Conservation (phyloP, 2,329 filamentous ascomycete species). For the Pseudocercospora fuligena region DNA sequence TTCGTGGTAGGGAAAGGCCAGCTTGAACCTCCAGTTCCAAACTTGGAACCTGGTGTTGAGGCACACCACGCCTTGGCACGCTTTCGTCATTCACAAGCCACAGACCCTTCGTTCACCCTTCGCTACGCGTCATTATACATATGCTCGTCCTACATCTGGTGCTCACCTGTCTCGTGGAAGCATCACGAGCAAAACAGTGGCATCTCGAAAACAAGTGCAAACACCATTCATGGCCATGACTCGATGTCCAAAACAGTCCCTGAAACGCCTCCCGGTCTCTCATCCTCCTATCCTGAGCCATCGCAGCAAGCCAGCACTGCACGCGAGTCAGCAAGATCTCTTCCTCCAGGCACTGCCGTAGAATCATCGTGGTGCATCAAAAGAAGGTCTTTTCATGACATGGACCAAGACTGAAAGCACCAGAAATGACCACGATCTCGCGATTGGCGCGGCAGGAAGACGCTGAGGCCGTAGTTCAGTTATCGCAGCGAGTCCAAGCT, state of each 20-base stretch:
- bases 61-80: neutral
- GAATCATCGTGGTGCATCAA: neutral
- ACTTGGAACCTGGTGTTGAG: neutral
- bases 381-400: neutral
- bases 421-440: neutral
- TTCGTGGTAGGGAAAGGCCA: too few species aligned
- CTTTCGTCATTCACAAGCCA: slow-evolving; percentile 14
- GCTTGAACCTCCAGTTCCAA: neutral
- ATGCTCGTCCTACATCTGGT: neutral
- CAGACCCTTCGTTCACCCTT: neutral
- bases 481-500: slow-evolving; percentile 17
- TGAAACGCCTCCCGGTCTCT: neutral
- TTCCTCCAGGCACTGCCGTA: neutral
- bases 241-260: neutral
- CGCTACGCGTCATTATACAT: neutral
- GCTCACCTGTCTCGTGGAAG: neutral
- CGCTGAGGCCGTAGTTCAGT: slow-evolving; percentile 6
- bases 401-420: neutral
- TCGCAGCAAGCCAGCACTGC: neutral
- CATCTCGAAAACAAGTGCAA: neutral
- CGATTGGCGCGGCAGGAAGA: neutral
- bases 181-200: neutral
- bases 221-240: neutral
- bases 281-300: neutral
- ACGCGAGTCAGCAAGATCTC: neutral